Evolutionary conservation across 1,284 basidiomycete species (phyloP).

Genomic region (Austropuccinia psidii): DNA sequence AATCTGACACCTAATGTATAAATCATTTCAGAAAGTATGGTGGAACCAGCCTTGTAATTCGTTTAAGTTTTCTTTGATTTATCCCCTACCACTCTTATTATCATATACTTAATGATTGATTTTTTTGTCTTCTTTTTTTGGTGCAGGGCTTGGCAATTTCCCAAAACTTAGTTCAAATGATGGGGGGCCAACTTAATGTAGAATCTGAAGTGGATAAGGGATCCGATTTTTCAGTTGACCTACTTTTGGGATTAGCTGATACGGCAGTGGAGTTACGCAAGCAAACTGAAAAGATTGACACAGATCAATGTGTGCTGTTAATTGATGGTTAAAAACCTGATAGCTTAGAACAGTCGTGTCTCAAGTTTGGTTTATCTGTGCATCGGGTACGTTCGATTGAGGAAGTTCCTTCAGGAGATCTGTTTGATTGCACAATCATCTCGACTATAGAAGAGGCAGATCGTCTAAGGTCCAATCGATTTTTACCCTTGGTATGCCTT

Average conservation of each 20-base stretch:
- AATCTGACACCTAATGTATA: not conserved
- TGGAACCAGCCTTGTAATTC: conserved; percentile 32
- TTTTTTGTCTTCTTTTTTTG: not conserved
- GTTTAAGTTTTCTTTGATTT: too few relatives aligned
- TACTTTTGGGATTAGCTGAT: conserved; percentile 19
- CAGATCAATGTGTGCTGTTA: conserved; percentile 33
- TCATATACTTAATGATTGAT: not conserved
- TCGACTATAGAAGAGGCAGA: conserved; percentile 36
- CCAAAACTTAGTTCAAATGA: conserved; percentile 34
- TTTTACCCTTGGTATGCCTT: conserved; percentile 33
- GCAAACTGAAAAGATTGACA: conserved; percentile 36
- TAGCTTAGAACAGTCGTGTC: conserved; percentile 23
- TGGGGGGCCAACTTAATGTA: conserved; percentile 32
- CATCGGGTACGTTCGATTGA: conserved; percentile 35
- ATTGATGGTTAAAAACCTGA: conserved; percentile 31
- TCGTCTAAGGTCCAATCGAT: conserved; percentile 29
- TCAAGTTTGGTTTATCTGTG: conserved; percentile 32
- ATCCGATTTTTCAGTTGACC: conserved; percentile 28
- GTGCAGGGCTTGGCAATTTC: conserved; percentile 33
- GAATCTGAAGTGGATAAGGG: conserved; percentile 30
- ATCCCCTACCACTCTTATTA: not conserved
- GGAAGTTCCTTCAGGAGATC: conserved; percentile 32
- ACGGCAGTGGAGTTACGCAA: conserved; percentile 13
- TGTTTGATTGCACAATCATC: conserved; percentile 36
- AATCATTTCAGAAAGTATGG: conserved; percentile 26